phyloP scores from a whole-genome alignment of 495 filamentous ascomycete genomes.

The Monascus purpureus region DNA sequence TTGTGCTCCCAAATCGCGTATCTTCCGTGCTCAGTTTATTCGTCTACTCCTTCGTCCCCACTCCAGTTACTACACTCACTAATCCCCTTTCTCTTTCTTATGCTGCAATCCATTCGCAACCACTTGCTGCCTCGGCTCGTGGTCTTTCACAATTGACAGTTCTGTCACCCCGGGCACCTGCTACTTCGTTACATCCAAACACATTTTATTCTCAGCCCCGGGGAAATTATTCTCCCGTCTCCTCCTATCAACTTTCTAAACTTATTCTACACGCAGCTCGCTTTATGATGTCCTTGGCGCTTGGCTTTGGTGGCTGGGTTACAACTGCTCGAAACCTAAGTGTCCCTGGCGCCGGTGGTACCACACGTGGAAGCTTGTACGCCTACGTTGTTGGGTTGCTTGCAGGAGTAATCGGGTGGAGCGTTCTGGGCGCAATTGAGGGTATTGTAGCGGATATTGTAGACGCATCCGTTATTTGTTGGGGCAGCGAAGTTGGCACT shows the following conservation, averaged over 20 bases:
- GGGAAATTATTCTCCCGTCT: slow-evolving; percentile 25
- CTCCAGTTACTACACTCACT: slow-evolving; percentile 68
- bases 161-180: slow-evolving; percentile 43
- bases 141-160: slow-evolving; percentile 67
- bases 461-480: slow-evolving; percentile 85
- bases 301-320: slow-evolving; percentile 98
- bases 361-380: slow-evolving; percentile 71
- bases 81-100: slow-evolving; percentile 88
- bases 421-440: slow-evolving; percentile 87
- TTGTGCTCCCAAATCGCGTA: slow-evolving; percentile 65
- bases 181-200: slow-evolving; percentile 37
- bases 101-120: slow-evolving; percentile 82
- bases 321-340: slow-evolving; percentile 63
- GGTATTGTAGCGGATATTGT: slow-evolving; percentile 83
- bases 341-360: slow-evolving; percentile 36
- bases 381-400: slow-evolving; percentile 89
- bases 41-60: slow-evolving; percentile 67
- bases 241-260: slow-evolving; percentile 79
- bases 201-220: slow-evolving; percentile 23
- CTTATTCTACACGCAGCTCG: slow-evolving; percentile 81
- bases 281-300: slow-evolving; percentile 72
- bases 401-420: slow-evolving; percentile 89
- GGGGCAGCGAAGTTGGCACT: slow-evolving; percentile 71
- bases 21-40: slow-evolving; percentile 45
- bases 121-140: slow-evolving; percentile 58